Percentiles rank a stretch among this genome's conserved stretches.
Evolutionary conservation across 352 stramenopile genomes (phyloP).

Genomic region (Pythium biforme): DNA sequence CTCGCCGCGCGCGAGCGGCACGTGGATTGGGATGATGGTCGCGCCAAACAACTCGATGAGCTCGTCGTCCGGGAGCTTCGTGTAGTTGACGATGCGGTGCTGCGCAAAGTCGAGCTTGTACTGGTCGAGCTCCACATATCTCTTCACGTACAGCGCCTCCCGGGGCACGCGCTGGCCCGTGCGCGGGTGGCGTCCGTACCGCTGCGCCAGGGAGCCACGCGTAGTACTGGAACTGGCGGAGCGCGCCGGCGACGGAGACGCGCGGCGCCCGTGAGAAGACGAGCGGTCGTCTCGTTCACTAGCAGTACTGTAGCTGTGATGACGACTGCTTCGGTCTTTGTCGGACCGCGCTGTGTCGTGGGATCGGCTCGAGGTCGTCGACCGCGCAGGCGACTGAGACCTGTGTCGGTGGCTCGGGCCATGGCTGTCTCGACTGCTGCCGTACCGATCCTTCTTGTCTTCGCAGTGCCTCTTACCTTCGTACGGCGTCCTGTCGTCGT

Average conservation of each 20-base stretch:
- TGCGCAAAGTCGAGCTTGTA: conserved; percentile 2
- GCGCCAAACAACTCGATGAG: conserved; percentile 7
- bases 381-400: not conserved
- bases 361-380: not conserved
- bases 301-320: not conserved
- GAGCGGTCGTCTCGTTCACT: not conserved
- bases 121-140: conserved; percentile 14
- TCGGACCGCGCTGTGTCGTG: not conserved
- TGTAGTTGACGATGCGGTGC: not conserved
- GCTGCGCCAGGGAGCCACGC: not conserved
- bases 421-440: too few species aligned
- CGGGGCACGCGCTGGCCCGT: not conserved
- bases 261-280: not conserved
- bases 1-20: conserved; percentile 18
- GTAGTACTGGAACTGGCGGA: too few species aligned
- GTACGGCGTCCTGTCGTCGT: too few species aligned
- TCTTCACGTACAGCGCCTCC: conserved; percentile 8
- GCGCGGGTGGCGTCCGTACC: not conserved
- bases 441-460: too few species aligned
- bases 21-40: conserved; percentile 17
- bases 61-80: not conserved
- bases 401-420: too few species aligned
- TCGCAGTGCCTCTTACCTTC: too few species aligned
- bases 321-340: not conserved
- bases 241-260: not conserved